phyloP scores from a whole-genome alignment of 2,329 filamentous ascomycete species.

The Aspergillus oerlinghausenensis region DNA sequence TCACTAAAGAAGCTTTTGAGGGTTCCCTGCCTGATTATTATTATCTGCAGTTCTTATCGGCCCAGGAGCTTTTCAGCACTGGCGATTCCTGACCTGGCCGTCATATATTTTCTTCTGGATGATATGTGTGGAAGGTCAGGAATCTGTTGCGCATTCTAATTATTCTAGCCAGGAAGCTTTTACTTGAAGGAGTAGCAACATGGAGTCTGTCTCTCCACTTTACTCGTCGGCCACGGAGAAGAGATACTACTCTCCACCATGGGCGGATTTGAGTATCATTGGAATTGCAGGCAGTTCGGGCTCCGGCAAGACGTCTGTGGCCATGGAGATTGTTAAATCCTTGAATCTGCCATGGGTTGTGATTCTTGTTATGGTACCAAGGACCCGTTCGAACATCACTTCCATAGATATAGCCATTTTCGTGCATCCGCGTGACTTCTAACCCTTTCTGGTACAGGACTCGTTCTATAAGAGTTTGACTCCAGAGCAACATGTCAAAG shows the following conservation, averaged over 20 bases:
- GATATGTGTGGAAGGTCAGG: constrained; percentile 5
- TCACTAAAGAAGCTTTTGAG: constrained; percentile 1
- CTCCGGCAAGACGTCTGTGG: constrained; percentile 90
- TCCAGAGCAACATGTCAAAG: constrained; percentile 70
- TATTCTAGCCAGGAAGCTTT: not conserved
- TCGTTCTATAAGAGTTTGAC: constrained; percentile 93
- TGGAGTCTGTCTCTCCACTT: constrained; percentile 37
- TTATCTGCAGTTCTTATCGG: constrained; percentile 2
- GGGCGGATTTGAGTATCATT: constrained; percentile 95
- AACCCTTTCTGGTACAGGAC: constrained; percentile 55
- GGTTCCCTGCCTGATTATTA: not conserved
- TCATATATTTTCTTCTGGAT: not conserved
- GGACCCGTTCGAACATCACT: not conserved
- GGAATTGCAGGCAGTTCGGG: constrained; percentile 93
- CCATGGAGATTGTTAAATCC: constrained; percentile 82
- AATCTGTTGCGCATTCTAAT: not conserved
- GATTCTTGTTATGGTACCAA: constrained; percentile 83
- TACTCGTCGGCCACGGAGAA: constrained; percentile 41
- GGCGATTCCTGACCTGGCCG: not conserved
- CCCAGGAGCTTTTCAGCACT: not conserved
- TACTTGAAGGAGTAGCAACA: constrained; percentile 13
- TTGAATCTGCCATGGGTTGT: constrained; percentile 96
- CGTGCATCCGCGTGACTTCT: constrained; percentile 7
- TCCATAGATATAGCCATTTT: constrained; percentile 5
- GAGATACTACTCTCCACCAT: constrained; percentile 92